Evolutionary conservation across 2,329 filamentous ascomycete genomes (phyloP).

Genomic region (Torrubiellomyces zombiae): DNA sequence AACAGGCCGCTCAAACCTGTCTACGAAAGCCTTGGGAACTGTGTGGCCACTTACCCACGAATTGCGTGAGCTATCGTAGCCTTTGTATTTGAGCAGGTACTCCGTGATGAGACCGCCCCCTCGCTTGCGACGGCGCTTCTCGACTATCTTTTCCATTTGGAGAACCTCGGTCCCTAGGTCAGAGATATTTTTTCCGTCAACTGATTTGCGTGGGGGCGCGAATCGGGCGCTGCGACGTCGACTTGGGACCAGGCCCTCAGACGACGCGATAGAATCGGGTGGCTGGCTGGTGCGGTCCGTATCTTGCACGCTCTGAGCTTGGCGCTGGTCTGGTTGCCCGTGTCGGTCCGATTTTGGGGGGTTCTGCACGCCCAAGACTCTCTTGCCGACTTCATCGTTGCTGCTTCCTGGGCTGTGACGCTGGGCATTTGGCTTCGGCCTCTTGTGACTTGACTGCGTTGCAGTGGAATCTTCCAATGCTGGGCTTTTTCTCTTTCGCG

Average conservation of each 20-base stretch:
- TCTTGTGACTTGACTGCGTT: constrained; percentile 1
- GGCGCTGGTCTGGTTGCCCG: constrained; percentile 1
- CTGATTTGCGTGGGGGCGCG: not conserved
- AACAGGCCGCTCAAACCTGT: not conserved
- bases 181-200: not conserved
- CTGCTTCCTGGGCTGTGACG: constrained; percentile 1
- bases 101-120: constrained; percentile 3
- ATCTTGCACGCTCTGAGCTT: constrained; percentile 1
- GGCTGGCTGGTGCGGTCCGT: not conserved
- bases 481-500: constrained; percentile 1
- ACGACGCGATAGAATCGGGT: not conserved
- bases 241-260: not conserved
- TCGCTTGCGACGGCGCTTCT: constrained; percentile 3
- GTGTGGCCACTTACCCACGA: not conserved
- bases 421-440: constrained; percentile 1
- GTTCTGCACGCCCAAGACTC: not conserved
- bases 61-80: not conserved
- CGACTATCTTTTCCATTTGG: constrained; percentile 1
- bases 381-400: not conserved
- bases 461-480: not conserved
- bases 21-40: not conserved
- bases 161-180: constrained; percentile 1
- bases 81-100: constrained; percentile 2
- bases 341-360: constrained; percentile 1
- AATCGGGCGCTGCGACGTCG: not conserved